Base-by-base conservation (phyloP, 768 basidiomycete species). In the Galerina sulciceps region DNA sequence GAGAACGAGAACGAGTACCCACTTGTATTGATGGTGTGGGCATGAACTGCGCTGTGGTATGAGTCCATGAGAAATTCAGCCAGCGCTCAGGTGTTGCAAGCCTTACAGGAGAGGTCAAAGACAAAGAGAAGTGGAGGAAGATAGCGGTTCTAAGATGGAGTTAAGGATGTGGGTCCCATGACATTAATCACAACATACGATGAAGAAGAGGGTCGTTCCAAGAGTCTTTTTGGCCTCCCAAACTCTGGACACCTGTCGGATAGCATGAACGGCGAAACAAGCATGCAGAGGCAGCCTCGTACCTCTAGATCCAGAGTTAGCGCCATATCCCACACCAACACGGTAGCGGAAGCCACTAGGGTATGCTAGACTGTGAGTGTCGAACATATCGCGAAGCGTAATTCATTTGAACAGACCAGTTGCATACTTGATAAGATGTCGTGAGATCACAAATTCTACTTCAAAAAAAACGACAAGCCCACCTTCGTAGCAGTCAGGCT, bases 321-420 rank as follows among this genome's bases (percentile, higher is more conserved):
- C 4, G 51, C 58, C 53, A 67, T 67, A 46, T 69, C 68, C 62
- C 63, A 69, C 34, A 69, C 23, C 58, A 69, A 58, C n/a, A 69
- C 36, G 37, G 68, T 64, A n/a, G 60, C 63, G 23, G 68, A 67
- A 31, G 66, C 66, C 23, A 67, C 68, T 69, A 26, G 10, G 47
- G 38, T 20, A 18, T 11, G 0, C 10, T 10, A 40, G 47, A 43
- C 36, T 31, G 46, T 42, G 45, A 35, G 42, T 38, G n/a, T 53
- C 37, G 37, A 45, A 26, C 23, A 40, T 43, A 40, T 35, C 18
- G 18, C 5, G 18, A 10, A 10, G 20, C n/a, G 22, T 42, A 43
- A 17, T 14, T 22, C 10, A 31, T 4, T 10, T 23, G 14, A 45
- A 48, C 58, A 6, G 34, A 55, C 49, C 47, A 44, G 49, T 52